These are phyloP conservation scores for Candida sojae DNA, from an alignment of 1,139 yeast genomes.

Conservation along the genomic window DNA sequence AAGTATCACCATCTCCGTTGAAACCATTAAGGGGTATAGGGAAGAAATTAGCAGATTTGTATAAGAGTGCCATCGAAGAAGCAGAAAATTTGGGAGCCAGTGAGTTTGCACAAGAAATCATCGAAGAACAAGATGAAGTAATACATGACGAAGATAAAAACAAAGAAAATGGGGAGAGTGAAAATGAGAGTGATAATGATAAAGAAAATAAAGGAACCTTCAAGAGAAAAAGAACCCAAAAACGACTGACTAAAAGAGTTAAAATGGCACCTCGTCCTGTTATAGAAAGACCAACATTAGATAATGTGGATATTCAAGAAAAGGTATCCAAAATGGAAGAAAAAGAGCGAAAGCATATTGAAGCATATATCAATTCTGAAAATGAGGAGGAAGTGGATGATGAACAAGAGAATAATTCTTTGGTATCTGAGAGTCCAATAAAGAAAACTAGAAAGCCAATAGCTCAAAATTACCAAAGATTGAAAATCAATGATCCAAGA, in stretches of 20 bases:
- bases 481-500: slow-evolving; percentile 41
- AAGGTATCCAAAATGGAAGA: slow-evolving; percentile 34
- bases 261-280: slow-evolving; percentile 49
- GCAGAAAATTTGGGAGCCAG: slow-evolving; percentile 13
- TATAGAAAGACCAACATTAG: slow-evolving; percentile 24
- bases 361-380: slow-evolving; percentile 23
- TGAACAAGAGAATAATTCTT: slow-evolving; percentile 20
- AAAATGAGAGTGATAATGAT: slow-evolving; percentile 14
- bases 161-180: not conserved
- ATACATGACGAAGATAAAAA: not conserved
- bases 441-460: slow-evolving; percentile 31
- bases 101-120: slow-evolving; percentile 14
- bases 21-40: slow-evolving; percentile 39
- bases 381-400: slow-evolving; percentile 22
- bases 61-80: slow-evolving; percentile 33
- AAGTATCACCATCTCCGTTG: slow-evolving; percentile 49
- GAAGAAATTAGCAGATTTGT: slow-evolving; percentile 36
- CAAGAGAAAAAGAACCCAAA: slow-evolving; percentile 47
- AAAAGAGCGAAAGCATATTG: slow-evolving; percentile 20
- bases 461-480: slow-evolving; percentile 41
- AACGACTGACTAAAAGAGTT: slow-evolving; percentile 64
- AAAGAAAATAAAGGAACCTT: slow-evolving; percentile 19
- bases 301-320: slow-evolving; percentile 41
- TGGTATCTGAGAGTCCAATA: slow-evolving; percentile 12
- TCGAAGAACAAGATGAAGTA: slow-evolving; percentile 10